Conservation (phyloP, 371 early-diverging fungal species). For the Syncephalis fuscata region DNA sequence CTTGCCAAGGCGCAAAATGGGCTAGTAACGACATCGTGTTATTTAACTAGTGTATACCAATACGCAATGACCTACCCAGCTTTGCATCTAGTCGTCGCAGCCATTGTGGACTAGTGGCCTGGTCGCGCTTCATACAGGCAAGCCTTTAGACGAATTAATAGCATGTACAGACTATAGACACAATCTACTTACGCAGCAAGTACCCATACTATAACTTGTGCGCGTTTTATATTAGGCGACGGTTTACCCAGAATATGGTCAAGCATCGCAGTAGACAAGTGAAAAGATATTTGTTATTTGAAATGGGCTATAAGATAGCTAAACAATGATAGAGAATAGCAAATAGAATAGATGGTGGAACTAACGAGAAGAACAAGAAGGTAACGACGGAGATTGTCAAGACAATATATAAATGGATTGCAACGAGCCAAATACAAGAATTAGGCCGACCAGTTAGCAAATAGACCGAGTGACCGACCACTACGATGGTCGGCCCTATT, state of each 20-base stretch:
- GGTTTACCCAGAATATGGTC: slow-evolving; percentile 87
- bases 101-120: slow-evolving; percentile 6
- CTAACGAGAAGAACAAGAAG: too few species aligned
- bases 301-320: too few species aligned
- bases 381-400: too few species aligned
- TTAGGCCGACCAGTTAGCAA: too few species aligned
- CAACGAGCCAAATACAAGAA: too few species aligned
- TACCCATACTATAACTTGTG: slow-evolving; percentile 49
- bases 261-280: slow-evolving; percentile 31
- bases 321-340: too few species aligned
- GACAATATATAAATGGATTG: too few species aligned
- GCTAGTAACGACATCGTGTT: slow-evolving; percentile 14
- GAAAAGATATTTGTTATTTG: not conserved
- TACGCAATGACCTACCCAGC: slow-evolving; percentile 10
- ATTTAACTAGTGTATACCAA: too few species aligned
- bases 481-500: too few species aligned
- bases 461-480: too few species aligned
- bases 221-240: slow-evolving; percentile 73
- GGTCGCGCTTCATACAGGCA: slow-evolving; percentile 3
- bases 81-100: slow-evolving; percentile 2
- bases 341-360: too few species aligned
- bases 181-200: slow-evolving; percentile 28
- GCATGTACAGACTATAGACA: not conserved
- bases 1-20: slow-evolving; percentile 56
- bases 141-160: slow-evolving; percentile 3